phyloP scores from a whole-genome alignment of 2,329 filamentous ascomycete genomes.

The Lachnellula subtilissima region DNA sequence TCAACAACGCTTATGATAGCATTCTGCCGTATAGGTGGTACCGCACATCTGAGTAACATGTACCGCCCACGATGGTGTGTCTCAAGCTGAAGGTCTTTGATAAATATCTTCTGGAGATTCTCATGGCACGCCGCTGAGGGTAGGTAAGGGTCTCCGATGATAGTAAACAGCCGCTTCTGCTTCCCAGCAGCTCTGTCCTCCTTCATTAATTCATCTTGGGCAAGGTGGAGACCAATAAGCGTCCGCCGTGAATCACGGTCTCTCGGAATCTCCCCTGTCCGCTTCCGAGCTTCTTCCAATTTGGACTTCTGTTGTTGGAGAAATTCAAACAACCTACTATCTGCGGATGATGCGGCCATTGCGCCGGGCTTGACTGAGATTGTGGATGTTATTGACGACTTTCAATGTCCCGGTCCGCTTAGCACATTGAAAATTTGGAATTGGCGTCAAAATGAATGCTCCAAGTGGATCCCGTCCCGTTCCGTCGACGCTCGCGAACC shows the following conservation, averaged over 20 bases:
- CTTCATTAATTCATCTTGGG: not conserved
- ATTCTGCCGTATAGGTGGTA: constrained; percentile 28
- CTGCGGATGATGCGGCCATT: not conserved
- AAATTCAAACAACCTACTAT: not conserved
- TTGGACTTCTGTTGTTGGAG: not conserved
- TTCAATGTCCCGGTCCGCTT: no score
- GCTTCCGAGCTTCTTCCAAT: not conserved
- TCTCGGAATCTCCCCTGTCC: not conserved
- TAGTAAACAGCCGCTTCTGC: not conserved
- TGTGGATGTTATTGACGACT: not conserved
- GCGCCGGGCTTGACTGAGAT: not conserved
- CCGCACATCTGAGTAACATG: constrained; percentile 32
- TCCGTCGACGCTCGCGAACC: not conserved
- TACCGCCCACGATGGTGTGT: constrained; percentile 38
- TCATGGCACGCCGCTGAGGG: constrained; percentile 5
- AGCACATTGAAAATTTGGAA: no score
- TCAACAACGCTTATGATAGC: constrained; percentile 29
- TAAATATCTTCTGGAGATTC: constrained; percentile 25
- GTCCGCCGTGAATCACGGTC: not conserved
- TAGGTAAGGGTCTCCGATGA: constrained; percentile 3
- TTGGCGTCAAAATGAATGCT: no score
- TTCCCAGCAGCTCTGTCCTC: not conserved
- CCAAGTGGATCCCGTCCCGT: not conserved
- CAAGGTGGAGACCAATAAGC: not conserved
- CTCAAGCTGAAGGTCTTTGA: constrained; percentile 34